Evolutionary conservation across 352 stramenopile species (phyloP).

Genomic region (Globisporangium carolinianum): DNA sequence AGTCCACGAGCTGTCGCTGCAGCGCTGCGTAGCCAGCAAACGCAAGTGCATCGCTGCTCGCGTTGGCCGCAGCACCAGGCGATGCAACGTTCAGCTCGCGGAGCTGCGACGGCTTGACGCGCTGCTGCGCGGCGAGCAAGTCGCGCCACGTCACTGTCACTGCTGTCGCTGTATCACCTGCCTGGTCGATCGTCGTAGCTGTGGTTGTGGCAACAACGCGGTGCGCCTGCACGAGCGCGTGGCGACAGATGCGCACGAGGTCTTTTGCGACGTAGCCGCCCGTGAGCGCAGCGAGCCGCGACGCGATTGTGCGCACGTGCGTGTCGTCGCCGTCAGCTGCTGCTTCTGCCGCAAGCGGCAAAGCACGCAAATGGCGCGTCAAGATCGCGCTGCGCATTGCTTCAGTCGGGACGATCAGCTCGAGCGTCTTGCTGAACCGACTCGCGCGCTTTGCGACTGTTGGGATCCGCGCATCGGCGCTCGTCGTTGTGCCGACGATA

Average conservation of each 20-base stretch:
- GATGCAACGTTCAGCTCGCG: conserved; percentile 67
- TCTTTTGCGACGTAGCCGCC: conserved; percentile 78
- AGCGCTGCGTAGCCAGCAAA: conserved; percentile 67
- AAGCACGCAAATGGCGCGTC: conserved; percentile 22
- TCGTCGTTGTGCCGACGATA: conserved; percentile 40
- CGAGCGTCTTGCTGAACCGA: conserved; percentile 50
- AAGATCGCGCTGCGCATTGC: conserved; percentile 43
- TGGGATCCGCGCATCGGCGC: conserved; percentile 32
- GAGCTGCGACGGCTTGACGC: conserved; percentile 68
- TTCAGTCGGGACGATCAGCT: conserved; percentile 63
- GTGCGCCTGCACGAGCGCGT: conserved; percentile 37
- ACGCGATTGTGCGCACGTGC: conserved; percentile 5
- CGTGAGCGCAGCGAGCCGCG: conserved; percentile 44
- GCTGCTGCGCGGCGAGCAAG: conserved; percentile 40
- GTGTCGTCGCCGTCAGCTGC: no score
- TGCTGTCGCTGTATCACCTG: not conserved
- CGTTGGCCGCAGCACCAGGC: conserved; percentile 19
- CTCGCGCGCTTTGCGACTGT: conserved; percentile 32
- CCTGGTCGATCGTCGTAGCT: conserved; percentile 1
- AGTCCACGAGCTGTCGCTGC: conserved; percentile 55
- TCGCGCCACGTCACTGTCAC: conserved; percentile 28
- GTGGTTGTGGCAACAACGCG: not conserved
- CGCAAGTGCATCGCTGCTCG: conserved; percentile 6
- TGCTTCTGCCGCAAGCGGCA: conserved; percentile 15
- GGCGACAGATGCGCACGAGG: conserved; percentile 59